These are phyloP conservation scores for Magnusiomyces sp. DNA, from an alignment of 1,139 yeast species.

Conservation along the genomic window DNA sequence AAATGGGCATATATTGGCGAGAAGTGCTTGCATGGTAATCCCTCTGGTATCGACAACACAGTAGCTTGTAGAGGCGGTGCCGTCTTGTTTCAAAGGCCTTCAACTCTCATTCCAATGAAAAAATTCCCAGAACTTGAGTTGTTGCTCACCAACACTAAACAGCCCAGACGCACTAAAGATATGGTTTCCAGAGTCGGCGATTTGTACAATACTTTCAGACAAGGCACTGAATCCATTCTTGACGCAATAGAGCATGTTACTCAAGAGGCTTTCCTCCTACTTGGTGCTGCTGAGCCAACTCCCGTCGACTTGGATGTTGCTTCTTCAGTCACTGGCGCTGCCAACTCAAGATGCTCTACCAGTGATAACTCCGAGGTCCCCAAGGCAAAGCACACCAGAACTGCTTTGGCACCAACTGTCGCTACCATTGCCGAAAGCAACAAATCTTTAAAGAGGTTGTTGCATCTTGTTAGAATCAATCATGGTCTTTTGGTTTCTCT, in stretches of 20 bases:
- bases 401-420: conserved; percentile 30
- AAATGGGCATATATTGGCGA: conserved; percentile 91
- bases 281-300: conserved; percentile 3
- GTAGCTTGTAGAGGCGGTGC: conserved; percentile 97
- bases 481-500: conserved; percentile 81
- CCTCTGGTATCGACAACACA: conserved; percentile 94
- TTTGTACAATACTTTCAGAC: conserved; percentile 46
- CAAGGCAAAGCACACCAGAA: conserved; percentile 31
- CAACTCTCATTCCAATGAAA: conserved; percentile 56
- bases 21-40: conserved; percentile 92
- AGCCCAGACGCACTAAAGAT: conserved; percentile 80
- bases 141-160: conserved; percentile 72
- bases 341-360: neutral
- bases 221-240: conserved; percentile 48
- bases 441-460: conserved; percentile 28
- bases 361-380: conserved; percentile 22
- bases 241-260: conserved; percentile 43
- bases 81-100: conserved; percentile 67
- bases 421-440: neutral
- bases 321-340: neutral
- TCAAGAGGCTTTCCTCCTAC: conserved; percentile 52
- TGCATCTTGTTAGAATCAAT: conserved; percentile 68
- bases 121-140: conserved; percentile 69
- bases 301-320: neutral
- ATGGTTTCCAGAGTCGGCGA: conserved; percentile 71